Base-by-base conservation (phyloP, 805 yeast genomes). In the Teunomyces kruisii region DNA sequence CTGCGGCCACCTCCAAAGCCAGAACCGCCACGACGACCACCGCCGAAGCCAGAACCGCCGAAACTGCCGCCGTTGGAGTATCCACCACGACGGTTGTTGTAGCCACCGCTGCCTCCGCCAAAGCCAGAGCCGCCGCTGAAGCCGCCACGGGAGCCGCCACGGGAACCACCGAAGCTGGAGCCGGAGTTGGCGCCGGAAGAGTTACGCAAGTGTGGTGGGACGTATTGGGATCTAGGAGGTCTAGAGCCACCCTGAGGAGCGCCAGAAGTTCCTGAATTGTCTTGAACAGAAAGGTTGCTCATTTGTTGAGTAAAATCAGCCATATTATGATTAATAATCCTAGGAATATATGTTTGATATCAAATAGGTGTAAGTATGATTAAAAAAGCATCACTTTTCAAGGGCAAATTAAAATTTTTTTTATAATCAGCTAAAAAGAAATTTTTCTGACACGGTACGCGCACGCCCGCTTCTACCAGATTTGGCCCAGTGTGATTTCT, bases 251-350 rank as follows among this genome's bases (percentile, higher is more conserved):
- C 56, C 19, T 53, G 44, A 33, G 50, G 56, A 13, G 44, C 50
- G 29, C 55, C 60, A 43, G 58, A 52, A n/a, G 30, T 17, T 27
- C 35, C 32, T 33, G 35, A 19, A 47, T 57, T 62, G 45, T 64
- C 75, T 57, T 68, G 64, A 51, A 81, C 75, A 59, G 74, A 76
- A 56, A 81, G 74, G 59, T 80, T 75, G 66, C 75, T 74, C 76
- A 81, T 70, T 59, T 77, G 75, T 64, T 76, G 72, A 55, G 80
- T 70, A 62, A 81, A 67, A 62, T 81, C 83, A 59, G 84, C 67
- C 86, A 81, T 81, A 48, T 62, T 77, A 37, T 28, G 31, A 28
- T 37, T 47, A 32, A 42, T 40, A 42, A 42, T 32, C 42, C 41
- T 45, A 30, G 22, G 32, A 40, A 42, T 36, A 17, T 38, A 39